phyloP scores from a whole-genome alignment of 179 eudicot species.

The Drosera spatulata region DNA sequence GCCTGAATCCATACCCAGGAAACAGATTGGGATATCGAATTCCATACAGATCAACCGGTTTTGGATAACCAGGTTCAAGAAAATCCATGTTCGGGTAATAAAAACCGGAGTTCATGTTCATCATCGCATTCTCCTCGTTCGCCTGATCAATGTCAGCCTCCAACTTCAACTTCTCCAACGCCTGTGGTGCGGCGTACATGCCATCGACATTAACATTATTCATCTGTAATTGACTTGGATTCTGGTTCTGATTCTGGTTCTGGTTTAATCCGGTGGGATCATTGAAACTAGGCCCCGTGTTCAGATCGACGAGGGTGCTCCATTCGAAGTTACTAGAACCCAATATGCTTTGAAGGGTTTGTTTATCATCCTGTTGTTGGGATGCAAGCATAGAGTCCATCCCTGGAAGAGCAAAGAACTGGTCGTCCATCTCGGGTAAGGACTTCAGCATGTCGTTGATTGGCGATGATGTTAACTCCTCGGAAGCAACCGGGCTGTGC shows the following conservation, averaged over 20 bases:
- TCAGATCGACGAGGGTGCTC: slow-evolving; percentile 40
- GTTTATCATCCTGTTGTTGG: background rate
- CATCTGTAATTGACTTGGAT: slow-evolving; percentile 2
- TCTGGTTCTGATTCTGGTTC: slow-evolving; percentile 12
- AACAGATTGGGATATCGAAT: slow-evolving; percentile 28
- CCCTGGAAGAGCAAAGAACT: slow-evolving; percentile 28
- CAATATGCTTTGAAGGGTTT: background rate
- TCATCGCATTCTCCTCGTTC: slow-evolving; percentile 3
- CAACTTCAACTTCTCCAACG: slow-evolving; percentile 25
- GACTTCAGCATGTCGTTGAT: slow-evolving; percentile 51
- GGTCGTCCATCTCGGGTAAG: slow-evolving; percentile 35
- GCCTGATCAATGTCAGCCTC: slow-evolving; percentile 26
- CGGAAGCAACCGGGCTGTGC: slow-evolving; percentile 29
- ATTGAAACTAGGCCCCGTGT: slow-evolving; percentile 17
- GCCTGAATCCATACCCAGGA: slow-evolving; percentile 12
- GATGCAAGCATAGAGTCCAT: slow-evolving; percentile 21
- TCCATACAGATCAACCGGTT: slow-evolving; percentile 34
- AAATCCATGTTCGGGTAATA: slow-evolving; percentile 18
- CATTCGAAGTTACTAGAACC: slow-evolving; percentile 58
- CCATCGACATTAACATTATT: slow-evolving; percentile 13
- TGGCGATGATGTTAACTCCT: slow-evolving; percentile 45
- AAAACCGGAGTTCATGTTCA: slow-evolving; percentile 9
- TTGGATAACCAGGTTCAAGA: slow-evolving; percentile 10
- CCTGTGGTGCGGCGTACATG: slow-evolving; percentile 21
- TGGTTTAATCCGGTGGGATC: slow-evolving; percentile 13